phyloP scores from a whole-genome alignment of 108 stramenopile genomes.

The Chaetoceros tenuissimus region DNA sequence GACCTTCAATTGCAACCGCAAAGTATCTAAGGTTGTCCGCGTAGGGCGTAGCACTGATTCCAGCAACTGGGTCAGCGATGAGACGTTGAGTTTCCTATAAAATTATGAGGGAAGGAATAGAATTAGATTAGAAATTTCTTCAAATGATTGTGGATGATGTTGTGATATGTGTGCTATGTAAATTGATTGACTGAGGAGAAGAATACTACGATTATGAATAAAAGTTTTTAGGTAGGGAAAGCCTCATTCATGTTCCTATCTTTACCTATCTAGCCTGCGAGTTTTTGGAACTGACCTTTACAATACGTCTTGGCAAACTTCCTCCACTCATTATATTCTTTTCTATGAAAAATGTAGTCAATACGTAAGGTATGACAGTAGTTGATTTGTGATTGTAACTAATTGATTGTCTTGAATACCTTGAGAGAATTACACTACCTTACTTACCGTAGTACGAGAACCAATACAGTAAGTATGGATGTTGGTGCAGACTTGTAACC shows the following conservation, averaged over 20 bases:
- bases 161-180: not conserved
- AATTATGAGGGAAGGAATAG: not conserved
- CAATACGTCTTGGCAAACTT: conserved; percentile 25
- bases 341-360: no score
- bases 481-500: no score
- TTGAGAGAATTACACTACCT: no score
- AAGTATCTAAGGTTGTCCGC: conserved; percentile 97
- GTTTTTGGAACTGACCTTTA: conserved; percentile 30
- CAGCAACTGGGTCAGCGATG: conserved; percentile 92
- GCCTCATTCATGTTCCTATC: not conserved
- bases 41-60: conserved; percentile 96
- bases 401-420: no score
- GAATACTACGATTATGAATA: conserved; percentile 1
- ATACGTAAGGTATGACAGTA: no score
- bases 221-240: not conserved
- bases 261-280: no score
- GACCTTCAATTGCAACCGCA: conserved; percentile 94
- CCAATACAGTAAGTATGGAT: no score
- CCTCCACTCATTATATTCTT: not conserved
- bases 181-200: not conserved
- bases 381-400: no score
- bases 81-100: conserved; percentile 91
- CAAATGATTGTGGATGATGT: not conserved
- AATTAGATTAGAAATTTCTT: not conserved
- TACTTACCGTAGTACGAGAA: no score